phyloP scores from a whole-genome alignment of 2,329 filamentous ascomycete species.

The Elsinoe ampelina region DNA sequence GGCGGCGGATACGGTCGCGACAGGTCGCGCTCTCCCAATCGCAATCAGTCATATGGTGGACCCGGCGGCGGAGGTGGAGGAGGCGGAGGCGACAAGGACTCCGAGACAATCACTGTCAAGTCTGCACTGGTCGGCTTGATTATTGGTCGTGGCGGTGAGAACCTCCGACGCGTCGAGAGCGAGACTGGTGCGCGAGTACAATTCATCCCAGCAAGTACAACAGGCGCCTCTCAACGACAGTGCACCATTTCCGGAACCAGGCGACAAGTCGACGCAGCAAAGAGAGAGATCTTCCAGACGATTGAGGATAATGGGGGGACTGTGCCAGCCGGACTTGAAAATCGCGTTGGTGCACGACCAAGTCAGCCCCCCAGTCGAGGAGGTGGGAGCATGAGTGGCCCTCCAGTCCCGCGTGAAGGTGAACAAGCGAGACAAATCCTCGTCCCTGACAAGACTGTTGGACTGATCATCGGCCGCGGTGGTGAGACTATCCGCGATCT shows the following conservation, averaged over 20 bases:
- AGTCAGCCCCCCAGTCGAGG: constrained; percentile 19
- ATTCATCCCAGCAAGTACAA: constrained; percentile 69
- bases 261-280: constrained; percentile 64
- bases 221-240: constrained; percentile 62
- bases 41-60: constrained; percentile 26
- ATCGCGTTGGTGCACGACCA: constrained; percentile 11
- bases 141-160: constrained; percentile 84
- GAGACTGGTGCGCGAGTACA: constrained; percentile 79
- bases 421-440: constrained; percentile 87
- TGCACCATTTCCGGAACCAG: constrained; percentile 76
- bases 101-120: constrained; percentile 79
- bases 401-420: constrained; percentile 57
- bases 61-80: constrained; percentile 40
- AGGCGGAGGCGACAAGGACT: constrained; percentile 52
- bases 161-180: constrained; percentile 71
- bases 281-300: constrained; percentile 74
- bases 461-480: constrained; percentile 85
- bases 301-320: constrained; percentile 73
- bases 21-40: constrained; percentile 61
- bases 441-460: constrained; percentile 88
- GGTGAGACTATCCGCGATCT: constrained; percentile 89
- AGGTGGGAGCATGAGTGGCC: constrained; percentile 14
- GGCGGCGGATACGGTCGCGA: constrained; percentile 52
- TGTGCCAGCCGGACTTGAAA: constrained; percentile 14
- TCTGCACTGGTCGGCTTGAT: constrained; percentile 80